Percentiles rank a stretch among this genome's conserved stretches.
Evolutionary conservation across 2,329 filamentous ascomycete genomes (phyloP).

Genomic region (Aspergillus oerlinghausenensis): DNA sequence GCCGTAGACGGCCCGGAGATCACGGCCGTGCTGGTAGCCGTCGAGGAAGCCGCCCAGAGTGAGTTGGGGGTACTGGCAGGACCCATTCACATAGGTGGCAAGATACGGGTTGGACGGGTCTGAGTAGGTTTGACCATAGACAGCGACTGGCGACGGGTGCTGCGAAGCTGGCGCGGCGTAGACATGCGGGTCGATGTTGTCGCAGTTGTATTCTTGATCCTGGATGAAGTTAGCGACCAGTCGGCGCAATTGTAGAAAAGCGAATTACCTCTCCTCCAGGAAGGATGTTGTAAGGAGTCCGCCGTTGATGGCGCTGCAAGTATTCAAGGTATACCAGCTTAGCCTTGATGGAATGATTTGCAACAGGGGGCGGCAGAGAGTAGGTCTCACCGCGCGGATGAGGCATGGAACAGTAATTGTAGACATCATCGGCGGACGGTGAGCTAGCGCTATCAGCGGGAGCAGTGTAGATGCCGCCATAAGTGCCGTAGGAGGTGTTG

Average conservation of each 20-base stretch:
- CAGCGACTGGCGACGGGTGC: constrained; percentile 19
- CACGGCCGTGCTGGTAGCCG: constrained; percentile 35
- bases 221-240: constrained; percentile 7
- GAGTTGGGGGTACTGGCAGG: constrained; percentile 38
- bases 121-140: constrained; percentile 36
- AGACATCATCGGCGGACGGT: constrained; percentile 25
- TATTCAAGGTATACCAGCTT: constrained; percentile 37
- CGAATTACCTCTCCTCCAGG: constrained; percentile 33
- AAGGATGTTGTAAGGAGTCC: constrained; percentile 38
- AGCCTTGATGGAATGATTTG: constrained; percentile 22
- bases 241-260: background rate
- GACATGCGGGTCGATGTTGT: constrained; percentile 34
- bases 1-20: constrained; percentile 31
- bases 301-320: constrained; percentile 36
- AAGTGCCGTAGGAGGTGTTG: constrained; percentile 31
- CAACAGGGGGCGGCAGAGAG: constrained; percentile 24
- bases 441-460: constrained; percentile 14
- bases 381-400: constrained; percentile 34
- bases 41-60: constrained; percentile 37
- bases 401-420: constrained; percentile 40
- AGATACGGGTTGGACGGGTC: constrained; percentile 34
- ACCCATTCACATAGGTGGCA: constrained; percentile 26
- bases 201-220: constrained; percentile 37
- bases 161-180: constrained; percentile 25
- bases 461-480: constrained; percentile 35